A percentile compares a stretch with the other conserved stretches of the same genome.
These are phyloP conservation scores for Irpex lacteus DNA, from an alignment of 1,284 basidiomycete species.

Conservation along the genomic window DNA sequence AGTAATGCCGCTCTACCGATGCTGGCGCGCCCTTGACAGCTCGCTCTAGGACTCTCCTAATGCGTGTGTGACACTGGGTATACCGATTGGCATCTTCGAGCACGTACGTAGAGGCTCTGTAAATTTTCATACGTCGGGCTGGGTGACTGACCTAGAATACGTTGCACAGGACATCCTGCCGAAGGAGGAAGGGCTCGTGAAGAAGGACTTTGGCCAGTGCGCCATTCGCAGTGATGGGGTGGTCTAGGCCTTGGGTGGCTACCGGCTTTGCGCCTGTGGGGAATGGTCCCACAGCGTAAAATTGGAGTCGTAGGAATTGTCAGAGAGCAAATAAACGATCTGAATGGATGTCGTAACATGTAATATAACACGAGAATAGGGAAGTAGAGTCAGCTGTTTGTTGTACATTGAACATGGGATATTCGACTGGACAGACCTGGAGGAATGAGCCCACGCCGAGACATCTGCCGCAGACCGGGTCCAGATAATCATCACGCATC, in stretches of 20 bases:
- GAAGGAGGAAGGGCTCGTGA: conserved; percentile 54
- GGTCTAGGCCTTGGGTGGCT: conserved; percentile 26
- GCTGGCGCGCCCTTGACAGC: background rate
- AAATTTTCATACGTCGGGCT: background rate
- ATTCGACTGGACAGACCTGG: background rate
- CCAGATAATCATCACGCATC: too few species aligned
- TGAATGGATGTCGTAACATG: background rate
- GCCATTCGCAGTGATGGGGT: conserved; percentile 66
- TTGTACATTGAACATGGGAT: background rate
- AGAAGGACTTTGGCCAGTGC: conserved; percentile 59
- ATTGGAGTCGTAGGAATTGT: background rate
- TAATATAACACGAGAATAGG: background rate
- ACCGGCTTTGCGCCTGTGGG: background rate
- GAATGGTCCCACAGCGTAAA: background rate
- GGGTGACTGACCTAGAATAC: background rate
- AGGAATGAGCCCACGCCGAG: background rate
- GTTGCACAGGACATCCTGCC: conserved; percentile 59
- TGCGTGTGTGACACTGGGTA: conserved; percentile 70
- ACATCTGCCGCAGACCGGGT: too few species aligned
- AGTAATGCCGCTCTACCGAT: conserved; percentile 19
- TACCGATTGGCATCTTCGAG: conserved; percentile 74
- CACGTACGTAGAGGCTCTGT: conserved; percentile 37
- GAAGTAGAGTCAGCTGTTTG: background rate
- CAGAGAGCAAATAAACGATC: background rate
- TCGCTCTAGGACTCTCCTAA: conserved; percentile 64